Evolutionary conservation across 1,139 yeast species (phyloP).

Genomic region (Hemisphaericaspora xylanilytica): DNA sequence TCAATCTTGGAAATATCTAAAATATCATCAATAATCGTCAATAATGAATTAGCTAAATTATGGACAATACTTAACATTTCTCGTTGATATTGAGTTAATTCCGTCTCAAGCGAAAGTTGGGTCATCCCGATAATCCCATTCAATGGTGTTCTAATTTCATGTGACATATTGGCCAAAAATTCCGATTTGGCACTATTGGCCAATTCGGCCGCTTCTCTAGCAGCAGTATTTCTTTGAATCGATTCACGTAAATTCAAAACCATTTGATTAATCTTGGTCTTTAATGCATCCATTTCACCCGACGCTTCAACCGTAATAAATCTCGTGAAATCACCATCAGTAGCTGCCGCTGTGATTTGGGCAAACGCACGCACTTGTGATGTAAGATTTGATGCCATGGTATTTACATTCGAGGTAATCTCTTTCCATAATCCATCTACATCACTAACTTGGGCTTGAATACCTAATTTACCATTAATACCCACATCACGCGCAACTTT

Average conservation of each 20-base stretch:
- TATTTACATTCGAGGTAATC: constrained; percentile 87
- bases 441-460: constrained; percentile 86
- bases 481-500: constrained; percentile 92
- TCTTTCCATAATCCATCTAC: constrained; percentile 93
- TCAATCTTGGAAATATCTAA: constrained; percentile 89
- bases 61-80: constrained; percentile 88
- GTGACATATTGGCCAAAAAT: constrained; percentile 87
- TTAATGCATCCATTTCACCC: constrained; percentile 92
- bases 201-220: constrained; percentile 89
- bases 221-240: constrained; percentile 87
- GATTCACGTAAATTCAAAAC: constrained; percentile 83
- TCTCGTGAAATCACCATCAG: constrained; percentile 89
- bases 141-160: constrained; percentile 88
- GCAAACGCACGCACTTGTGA: constrained; percentile 93
- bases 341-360: constrained; percentile 89
- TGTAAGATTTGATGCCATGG: constrained; percentile 89
- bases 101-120: constrained; percentile 81
- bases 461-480: constrained; percentile 88
- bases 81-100: constrained; percentile 81
- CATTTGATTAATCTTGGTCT: constrained; percentile 90
- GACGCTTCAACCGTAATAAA: constrained; percentile 88
- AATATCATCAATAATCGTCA: constrained; percentile 85
- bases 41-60: constrained; percentile 76
- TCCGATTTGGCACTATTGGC: constrained; percentile 91
- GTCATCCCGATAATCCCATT: constrained; percentile 94